Evolutionary conservation across 164 flowering plant species (phyloP).

Genomic region (Vitis rupestris): DNA sequence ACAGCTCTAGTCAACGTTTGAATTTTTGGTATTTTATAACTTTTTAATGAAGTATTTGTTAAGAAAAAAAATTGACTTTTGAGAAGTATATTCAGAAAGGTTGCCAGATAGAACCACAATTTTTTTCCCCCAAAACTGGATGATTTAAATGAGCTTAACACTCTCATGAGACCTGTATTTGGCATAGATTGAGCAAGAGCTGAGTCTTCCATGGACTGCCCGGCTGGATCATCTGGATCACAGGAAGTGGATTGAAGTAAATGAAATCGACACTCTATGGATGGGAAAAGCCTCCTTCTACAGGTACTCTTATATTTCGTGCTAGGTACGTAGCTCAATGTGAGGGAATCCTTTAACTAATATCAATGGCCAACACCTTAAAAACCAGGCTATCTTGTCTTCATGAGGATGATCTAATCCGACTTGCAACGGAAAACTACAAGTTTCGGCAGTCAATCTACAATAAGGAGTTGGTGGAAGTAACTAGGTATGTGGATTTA

Average conservation of each 20-base stretch:
- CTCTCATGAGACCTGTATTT: too few relatives aligned
- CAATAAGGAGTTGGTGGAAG: slow-evolving; percentile 31
- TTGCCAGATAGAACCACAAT: too few relatives aligned
- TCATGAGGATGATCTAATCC: slow-evolving; percentile 15
- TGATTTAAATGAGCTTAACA: too few relatives aligned
- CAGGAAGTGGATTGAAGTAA: slow-evolving; percentile 31
- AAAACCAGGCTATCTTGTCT: slow-evolving; percentile 24
- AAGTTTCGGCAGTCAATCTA: slow-evolving; percentile 29
- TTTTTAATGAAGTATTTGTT: too few relatives aligned
- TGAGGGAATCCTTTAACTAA: too few relatives aligned
- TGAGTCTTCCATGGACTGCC: slow-evolving; percentile 36
- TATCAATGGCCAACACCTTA: too few relatives aligned
- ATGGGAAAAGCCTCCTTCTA: slow-evolving; percentile 21
- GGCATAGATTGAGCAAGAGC: slow-evolving; percentile 30
- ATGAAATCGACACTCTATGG: slow-evolving; percentile 13
- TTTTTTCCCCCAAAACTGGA: too few relatives aligned
- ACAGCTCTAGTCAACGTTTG: too few relatives aligned
- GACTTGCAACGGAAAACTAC: slow-evolving; percentile 33
- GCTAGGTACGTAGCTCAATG: too few relatives aligned
- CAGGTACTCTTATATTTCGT: slow-evolving; percentile 8
- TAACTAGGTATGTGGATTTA: slow-evolving; percentile 24
- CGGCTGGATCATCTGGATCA: slow-evolving; percentile 43
- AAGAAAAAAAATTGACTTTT: too few relatives aligned
- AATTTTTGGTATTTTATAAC: too few relatives aligned
- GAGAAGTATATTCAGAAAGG: too few relatives aligned